Conservation (phyloP, 257 asterid genomes). For the Handroanthus guayacan region DNA sequence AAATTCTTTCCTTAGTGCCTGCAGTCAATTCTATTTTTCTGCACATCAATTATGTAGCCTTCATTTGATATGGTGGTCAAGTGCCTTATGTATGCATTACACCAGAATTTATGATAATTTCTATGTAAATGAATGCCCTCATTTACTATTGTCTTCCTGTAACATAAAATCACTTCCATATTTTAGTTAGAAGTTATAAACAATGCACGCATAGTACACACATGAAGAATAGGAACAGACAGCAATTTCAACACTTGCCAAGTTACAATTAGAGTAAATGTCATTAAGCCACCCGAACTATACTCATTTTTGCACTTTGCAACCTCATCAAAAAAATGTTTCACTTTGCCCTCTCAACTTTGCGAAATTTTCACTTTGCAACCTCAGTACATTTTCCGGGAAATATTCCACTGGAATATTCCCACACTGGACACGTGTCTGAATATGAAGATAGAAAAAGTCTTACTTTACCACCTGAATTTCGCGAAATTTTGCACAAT, state of each 20-base stretch:
- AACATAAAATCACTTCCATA: conserved; percentile 12
- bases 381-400: too few relatives aligned
- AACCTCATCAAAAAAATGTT: too few relatives aligned
- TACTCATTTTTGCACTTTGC: too few relatives aligned
- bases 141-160: conserved; percentile 15
- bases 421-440: too few relatives aligned
- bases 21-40: conserved; percentile 9
- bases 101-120: not conserved
- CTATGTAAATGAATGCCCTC: not conserved
- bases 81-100: not conserved
- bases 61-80: conserved; percentile 15
- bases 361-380: too few relatives aligned
- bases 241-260: conserved; percentile 12
- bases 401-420: too few relatives aligned
- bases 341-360: too few relatives aligned
- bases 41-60: not conserved
- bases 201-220: not conserved
- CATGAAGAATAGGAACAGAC: not conserved
- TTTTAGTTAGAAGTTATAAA: not conserved
- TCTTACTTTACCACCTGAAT: too few relatives aligned
- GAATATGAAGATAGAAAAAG: too few relatives aligned
- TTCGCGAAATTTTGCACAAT: too few relatives aligned
- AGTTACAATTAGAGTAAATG: conserved; percentile 15
- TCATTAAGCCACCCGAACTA: too few relatives aligned
- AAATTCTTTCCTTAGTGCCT: conserved; percentile 1